A percentile compares a stretch with the other conserved stretches of the same genome.
Evolutionary conservation across 768 basidiomycete genomes (phyloP).

Genomic region (Tricholoma sp.): DNA sequence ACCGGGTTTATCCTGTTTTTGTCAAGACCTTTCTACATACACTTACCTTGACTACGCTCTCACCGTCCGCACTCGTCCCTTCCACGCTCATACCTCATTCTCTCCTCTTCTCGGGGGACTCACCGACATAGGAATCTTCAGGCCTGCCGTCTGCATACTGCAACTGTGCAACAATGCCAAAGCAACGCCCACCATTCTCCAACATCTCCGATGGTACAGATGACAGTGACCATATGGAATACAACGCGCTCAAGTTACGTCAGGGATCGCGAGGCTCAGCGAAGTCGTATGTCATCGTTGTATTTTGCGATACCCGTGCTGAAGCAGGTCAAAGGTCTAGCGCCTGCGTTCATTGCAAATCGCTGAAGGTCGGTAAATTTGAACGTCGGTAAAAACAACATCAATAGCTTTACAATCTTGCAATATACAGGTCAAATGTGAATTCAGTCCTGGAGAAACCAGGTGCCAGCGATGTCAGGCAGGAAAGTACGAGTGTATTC

Average conservation of each 20-base stretch:
- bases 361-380: conserved; percentile 44
- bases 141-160: too few species aligned
- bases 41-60: not conserved
- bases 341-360: conserved; percentile 56
- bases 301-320: not conserved
- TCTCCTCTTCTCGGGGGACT: not conserved
- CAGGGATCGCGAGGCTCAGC: conserved; percentile 4
- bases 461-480: conserved; percentile 45
- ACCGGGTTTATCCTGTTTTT: not conserved
- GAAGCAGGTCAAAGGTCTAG: conserved; percentile 31
- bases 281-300: conserved; percentile 15
- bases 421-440: conserved; percentile 45
- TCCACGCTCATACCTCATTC: not conserved
- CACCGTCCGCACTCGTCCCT: too few species aligned
- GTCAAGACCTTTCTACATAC: not conserved
- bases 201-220: conserved; percentile 14
- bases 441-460: conserved; percentile 39
- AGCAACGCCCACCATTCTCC: conserved; percentile 4
- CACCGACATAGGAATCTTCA: too few species aligned
- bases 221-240: conserved; percentile 14
- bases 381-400: conserved; percentile 31
- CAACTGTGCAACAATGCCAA: conserved; percentile 3
- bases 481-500: conserved; percentile 40
- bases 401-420: not conserved
- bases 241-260: conserved; percentile 7